A percentile compares a stretch with the other conserved stretches of the same genome.
These are phyloP conservation scores for Eucalyptus erythrocorys DNA, from an alignment of 345 rosid species.

Conservation along the genomic window DNA sequence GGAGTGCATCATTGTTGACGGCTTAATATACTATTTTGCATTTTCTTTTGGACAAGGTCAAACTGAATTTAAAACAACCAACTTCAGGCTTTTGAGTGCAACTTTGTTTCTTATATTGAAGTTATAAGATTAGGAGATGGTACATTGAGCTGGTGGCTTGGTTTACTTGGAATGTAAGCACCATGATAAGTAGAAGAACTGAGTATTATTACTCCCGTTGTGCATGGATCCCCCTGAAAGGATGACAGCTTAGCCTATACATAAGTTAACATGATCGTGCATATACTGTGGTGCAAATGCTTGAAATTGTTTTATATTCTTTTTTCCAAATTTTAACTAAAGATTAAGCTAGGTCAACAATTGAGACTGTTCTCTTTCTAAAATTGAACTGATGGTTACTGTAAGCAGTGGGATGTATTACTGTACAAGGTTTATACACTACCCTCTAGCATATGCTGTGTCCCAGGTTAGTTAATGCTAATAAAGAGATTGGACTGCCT, in stretches of 20 bases:
- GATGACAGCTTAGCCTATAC: not conserved
- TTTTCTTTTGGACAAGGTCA: not conserved
- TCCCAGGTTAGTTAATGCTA: not conserved
- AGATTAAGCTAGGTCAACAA: not conserved
- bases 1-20: not conserved
- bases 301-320: not conserved
- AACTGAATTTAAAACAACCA: not conserved
- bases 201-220: not conserved
- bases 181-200: not conserved
- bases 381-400: not conserved
- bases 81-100: not conserved
- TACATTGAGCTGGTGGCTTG: not conserved
- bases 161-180: not conserved
- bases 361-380: not conserved
- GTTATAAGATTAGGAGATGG: not conserved
- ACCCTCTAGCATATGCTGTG: not conserved
- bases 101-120: not conserved
- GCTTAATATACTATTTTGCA: not conserved
- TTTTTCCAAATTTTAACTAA: not conserved
- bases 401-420: not conserved
- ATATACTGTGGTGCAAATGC: not conserved
- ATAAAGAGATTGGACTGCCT: conserved; percentile 3
- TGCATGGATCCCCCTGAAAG: not conserved
- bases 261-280: not conserved
- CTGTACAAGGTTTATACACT: not conserved